These are phyloP conservation scores for Aspergillus saccharolyticus DNA, from an alignment of 495 filamentous ascomycete species.

Conservation along the genomic window DNA sequence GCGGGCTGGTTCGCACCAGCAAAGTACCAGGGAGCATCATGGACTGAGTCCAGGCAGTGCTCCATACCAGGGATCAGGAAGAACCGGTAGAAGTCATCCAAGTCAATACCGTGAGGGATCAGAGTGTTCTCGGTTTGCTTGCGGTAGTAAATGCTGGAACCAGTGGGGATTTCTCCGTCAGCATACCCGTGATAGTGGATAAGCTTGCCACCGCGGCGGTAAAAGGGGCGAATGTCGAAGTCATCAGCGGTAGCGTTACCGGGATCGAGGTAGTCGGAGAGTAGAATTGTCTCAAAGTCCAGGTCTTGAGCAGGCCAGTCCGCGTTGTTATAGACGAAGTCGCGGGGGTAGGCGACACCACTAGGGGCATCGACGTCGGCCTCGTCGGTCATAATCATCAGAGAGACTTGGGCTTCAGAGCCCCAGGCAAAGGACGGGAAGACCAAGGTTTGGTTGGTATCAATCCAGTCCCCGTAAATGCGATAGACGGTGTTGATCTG, in stretches of 20 bases:
- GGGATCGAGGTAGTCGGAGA: not conserved
- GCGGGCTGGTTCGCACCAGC: not conserved
- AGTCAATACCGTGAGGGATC: not conserved
- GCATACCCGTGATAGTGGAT: constrained; percentile 37
- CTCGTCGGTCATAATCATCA: not conserved
- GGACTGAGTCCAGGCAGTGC: no score
- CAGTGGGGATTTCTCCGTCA: constrained; percentile 18
- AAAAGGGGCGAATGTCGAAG: constrained; percentile 29
- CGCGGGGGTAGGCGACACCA: no score
- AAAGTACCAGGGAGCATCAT: not conserved
- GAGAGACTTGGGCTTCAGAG: not conserved
- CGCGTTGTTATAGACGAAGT: not conserved
- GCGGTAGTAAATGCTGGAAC: constrained; percentile 5
- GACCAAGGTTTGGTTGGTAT: not conserved
- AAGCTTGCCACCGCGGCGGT: constrained; percentile 34
- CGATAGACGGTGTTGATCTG: not conserved
- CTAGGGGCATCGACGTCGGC: not conserved
- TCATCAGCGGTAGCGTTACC: constrained; percentile 3
- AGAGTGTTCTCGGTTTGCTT: constrained; percentile 9
- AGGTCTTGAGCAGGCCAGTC: not conserved
- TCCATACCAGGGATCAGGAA: constrained; percentile 6
- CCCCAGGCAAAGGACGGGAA: not conserved
- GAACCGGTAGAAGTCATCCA: constrained; percentile 20
- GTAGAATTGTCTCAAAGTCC: not conserved
- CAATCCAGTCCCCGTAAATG: not conserved